Base-by-base conservation (phyloP, 1,139 yeast species). In the Diutina sp. region DNA sequence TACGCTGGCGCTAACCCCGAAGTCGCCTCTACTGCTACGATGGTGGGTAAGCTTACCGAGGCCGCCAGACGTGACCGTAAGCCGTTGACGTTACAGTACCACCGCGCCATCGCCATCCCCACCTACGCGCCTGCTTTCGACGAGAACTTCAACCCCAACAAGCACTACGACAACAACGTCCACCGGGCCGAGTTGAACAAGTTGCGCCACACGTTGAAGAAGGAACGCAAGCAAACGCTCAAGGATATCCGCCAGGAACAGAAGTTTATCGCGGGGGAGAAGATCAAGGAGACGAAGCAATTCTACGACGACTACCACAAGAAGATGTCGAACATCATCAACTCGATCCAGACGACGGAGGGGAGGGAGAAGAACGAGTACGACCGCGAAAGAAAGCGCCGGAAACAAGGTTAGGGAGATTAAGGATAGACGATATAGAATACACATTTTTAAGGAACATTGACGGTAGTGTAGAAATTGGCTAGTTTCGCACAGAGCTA, bases 61-160 rank as follows among this genome's bases (percentile, higher is more conserved):
- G 71, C 69, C 58, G 72, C 82, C 6, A 60, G 58, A 4, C 69
- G 72, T 29, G 83, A 80, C 57, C 83, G 93, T 59, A 73, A 68
- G 58, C 97, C 97, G 58, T 78, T 93, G 62, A 73, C 84, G n/a
- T 77, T 93, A 61, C 99, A 95, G 72, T 73, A 81, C n/a, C 97
- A 91, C 72, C 83, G 82, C 65, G 90, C 96, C 44, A 69, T 93
- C 58, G 87, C 97, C 4, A 87, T 95, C 65, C 86, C 93, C 55
- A 82, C 96, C 1, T 80, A 79, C 66, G 87, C 91, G 51, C 99
- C 99, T 61, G 86, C 88, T 71, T 95, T 87, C 67, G 98, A 91
- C 71, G 98, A 90, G 66, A 90, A 90, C 74, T 95, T 86, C 80
- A 91, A 90, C 72, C 96, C 97, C 59, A 97, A 90, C 67, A 88